phyloP scores from a whole-genome alignment of 331 rosid species.

The Dryas integrifolia region DNA sequence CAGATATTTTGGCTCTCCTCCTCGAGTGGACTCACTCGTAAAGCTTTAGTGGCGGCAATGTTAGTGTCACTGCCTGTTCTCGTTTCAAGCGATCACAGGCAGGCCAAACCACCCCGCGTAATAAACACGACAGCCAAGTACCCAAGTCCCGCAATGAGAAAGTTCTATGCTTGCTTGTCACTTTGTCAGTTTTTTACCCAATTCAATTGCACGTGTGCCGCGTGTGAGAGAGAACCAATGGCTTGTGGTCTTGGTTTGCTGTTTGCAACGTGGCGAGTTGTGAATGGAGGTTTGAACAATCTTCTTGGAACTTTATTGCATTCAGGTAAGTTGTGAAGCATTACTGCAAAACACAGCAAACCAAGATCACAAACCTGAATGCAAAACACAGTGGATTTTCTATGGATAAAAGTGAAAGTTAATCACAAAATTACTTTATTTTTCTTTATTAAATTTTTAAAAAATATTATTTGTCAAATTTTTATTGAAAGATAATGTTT shows the following conservation, averaged over 20 bases:
- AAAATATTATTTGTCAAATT: no score
- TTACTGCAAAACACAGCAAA: no score
- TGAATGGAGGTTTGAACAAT: not conserved
- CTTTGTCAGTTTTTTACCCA: not conserved
- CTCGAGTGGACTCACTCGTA: not conserved
- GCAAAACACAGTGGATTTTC: no score
- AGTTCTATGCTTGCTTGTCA: not conserved
- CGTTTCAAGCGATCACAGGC: not conserved
- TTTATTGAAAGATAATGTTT: no score
- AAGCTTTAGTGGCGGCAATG: not conserved
- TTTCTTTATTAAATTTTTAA: no score
- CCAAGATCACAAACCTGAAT: no score
- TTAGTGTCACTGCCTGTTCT: not conserved
- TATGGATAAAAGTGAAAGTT: no score
- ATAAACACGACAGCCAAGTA: not conserved
- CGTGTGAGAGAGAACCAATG: not conserved
- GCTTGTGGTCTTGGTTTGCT: not conserved
- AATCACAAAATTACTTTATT: no score
- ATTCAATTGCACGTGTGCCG: not conserved
- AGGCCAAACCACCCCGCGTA: not conserved
- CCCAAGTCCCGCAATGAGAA: not conserved
- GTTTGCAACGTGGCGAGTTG: not conserved
- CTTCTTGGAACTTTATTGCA: not conserved
- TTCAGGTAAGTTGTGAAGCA: no score
- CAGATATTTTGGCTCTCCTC: slow-evolving; percentile 2